A percentile compares a stretch with the other conserved stretches of the same genome.
phyloP scores from a whole-genome alignment of 2,329 filamentous ascomycete genomes.

The Hyphodiscus sp. region DNA sequence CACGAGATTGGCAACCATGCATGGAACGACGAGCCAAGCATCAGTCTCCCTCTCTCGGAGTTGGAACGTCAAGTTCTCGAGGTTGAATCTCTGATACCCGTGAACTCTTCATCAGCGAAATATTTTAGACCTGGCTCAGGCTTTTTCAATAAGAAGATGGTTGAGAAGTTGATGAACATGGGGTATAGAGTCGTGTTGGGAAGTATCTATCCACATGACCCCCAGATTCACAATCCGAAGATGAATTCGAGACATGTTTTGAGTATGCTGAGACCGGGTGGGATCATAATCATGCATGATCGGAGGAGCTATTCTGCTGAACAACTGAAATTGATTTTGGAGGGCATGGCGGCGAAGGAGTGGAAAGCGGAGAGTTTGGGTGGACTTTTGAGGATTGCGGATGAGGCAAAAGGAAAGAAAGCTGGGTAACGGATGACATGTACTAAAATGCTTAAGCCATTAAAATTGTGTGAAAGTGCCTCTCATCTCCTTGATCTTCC shows the following conservation, averaged over 20 bases:
- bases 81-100: conserved; percentile 48
- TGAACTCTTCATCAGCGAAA: conserved; percentile 46
- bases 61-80: conserved; percentile 56
- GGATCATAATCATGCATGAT: conserved; percentile 83
- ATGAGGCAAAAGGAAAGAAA: conserved; percentile 4
- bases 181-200: conserved; percentile 73
- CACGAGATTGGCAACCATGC: conserved; percentile 82
- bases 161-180: conserved; percentile 49
- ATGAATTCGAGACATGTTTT: conserved; percentile 74
- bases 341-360: conserved; percentile 61
- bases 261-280: conserved; percentile 70
- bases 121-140: conserved; percentile 83
- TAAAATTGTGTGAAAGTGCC: background rate
- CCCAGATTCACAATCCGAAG: conserved; percentile 65
- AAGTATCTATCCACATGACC: conserved; percentile 83
- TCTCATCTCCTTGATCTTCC: background rate
- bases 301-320: conserved; percentile 73
- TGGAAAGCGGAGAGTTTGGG: conserved; percentile 68
- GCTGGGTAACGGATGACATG: conserved; percentile 2
- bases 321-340: conserved; percentile 69
- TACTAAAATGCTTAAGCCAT: background rate
- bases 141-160: conserved; percentile 70
- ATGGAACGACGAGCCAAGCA: conserved; percentile 77
- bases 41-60: conserved; percentile 49
- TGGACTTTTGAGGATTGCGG: conserved; percentile 45